phyloP scores from a whole-genome alignment of 2,329 filamentous ascomycete species.

The Aspergillus neoniger region DNA sequence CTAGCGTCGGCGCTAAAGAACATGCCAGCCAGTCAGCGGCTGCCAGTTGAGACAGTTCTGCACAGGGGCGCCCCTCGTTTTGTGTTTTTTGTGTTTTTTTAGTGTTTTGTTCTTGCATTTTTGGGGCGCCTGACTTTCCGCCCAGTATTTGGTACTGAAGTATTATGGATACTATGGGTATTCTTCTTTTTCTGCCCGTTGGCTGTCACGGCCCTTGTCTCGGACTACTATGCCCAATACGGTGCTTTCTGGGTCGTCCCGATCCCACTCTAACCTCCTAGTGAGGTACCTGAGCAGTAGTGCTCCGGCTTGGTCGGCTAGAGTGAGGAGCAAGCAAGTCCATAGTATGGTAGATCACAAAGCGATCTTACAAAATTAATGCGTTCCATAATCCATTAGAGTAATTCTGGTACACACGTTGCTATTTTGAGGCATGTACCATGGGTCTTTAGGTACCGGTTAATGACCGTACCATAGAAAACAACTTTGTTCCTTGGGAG shows the following conservation, averaged over 20 bases:
- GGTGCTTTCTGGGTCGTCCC: neutral
- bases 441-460: constrained; percentile 1
- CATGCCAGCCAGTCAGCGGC: constrained; percentile 13
- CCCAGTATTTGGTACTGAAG: neutral
- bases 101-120: neutral
- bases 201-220: neutral
- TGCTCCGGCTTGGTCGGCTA: neutral
- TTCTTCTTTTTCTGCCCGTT: neutral
- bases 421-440: constrained; percentile 16
- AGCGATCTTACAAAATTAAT: neutral
- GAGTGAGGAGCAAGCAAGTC: neutral
- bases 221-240: neutral
- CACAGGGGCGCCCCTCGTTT: constrained; percentile 6
- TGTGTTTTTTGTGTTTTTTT: neutral
- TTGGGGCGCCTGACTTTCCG: constrained; percentile 13
- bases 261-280: neutral
- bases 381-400: neutral
- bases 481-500: neutral
- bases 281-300: neutral
- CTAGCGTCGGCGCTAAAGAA: constrained; percentile 17
- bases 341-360: constrained; percentile 5
- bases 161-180: neutral
- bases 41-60: constrained; percentile 19
- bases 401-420: neutral
- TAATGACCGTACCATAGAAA: constrained; percentile 6